phyloP scores from a whole-genome alignment of 345 rosid genomes.

The Boechera retrofracta region DNA sequence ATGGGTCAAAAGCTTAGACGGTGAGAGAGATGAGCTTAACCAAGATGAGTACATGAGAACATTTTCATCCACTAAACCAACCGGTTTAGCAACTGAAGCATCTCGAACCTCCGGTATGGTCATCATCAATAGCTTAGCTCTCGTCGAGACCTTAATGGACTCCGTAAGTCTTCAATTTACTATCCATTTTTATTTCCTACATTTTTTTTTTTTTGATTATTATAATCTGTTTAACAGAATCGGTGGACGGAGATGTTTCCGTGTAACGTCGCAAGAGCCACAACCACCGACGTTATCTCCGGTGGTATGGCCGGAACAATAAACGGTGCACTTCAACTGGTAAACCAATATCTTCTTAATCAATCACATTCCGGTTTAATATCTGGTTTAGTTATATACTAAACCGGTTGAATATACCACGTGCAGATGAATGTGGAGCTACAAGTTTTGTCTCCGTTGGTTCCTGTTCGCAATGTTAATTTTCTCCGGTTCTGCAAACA shows the following conservation, averaged over 20 bases:
- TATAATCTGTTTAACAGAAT: conserved; percentile 46
- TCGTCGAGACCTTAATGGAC: conserved; percentile 77
- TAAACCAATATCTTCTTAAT: conserved; percentile 11
- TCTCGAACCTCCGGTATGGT: conserved; percentile 60
- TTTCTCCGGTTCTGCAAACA: conserved; percentile 80
- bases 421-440: conserved; percentile 73
- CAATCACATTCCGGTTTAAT: conserved; percentile 17
- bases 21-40: conserved; percentile 62
- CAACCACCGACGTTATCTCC: conserved; percentile 57
- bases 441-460: conserved; percentile 74
- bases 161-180: conserved; percentile 49
- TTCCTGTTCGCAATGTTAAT: conserved; percentile 61
- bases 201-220: not conserved
- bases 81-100: conserved; percentile 58
- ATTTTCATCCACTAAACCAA: conserved; percentile 53
- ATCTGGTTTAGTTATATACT: not conserved
- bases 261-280: conserved; percentile 60
- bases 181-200: not conserved
- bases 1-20: conserved; percentile 65
- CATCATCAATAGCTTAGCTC: conserved; percentile 59
- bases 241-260: conserved; percentile 78
- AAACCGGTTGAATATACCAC: conserved; percentile 7
- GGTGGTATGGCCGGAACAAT: conserved; percentile 57
- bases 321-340: conserved; percentile 73
- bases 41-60: conserved; percentile 64